These are phyloP conservation scores for Podaxis sp. DNA, from an alignment of 768 basidiomycete genomes.

Conservation along the genomic window DNA sequence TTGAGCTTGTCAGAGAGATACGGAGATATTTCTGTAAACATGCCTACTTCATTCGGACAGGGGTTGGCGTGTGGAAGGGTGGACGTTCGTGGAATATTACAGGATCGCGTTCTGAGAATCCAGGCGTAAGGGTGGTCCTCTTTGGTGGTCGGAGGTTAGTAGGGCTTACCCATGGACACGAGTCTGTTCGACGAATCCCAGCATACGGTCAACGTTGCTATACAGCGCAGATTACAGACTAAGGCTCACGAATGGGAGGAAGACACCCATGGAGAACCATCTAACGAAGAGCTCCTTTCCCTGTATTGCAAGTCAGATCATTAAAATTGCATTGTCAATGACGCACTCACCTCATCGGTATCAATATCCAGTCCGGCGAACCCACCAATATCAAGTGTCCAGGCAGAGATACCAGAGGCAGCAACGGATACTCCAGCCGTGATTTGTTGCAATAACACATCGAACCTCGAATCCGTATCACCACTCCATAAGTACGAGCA, in stretches of 20 bases:
- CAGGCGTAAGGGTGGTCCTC: not conserved
- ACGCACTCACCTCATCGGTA: slow-evolving; percentile 23
- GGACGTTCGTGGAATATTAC: slow-evolving; percentile 24
- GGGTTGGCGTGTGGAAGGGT: slow-evolving; percentile 28
- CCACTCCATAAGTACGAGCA: slow-evolving; percentile 39
- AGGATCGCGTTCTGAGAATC: slow-evolving; percentile 25
- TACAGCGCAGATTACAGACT: not conserved
- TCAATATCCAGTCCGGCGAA: slow-evolving; percentile 33
- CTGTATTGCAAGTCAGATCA: slow-evolving; percentile 15
- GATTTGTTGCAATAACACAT: slow-evolving; percentile 34
- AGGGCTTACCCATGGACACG: slow-evolving; percentile 11
- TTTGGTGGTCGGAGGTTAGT: not conserved
- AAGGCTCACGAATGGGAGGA: slow-evolving; percentile 34
- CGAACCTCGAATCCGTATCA: slow-evolving; percentile 34
- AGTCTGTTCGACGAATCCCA: not conserved
- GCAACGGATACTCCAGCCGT: slow-evolving; percentile 33
- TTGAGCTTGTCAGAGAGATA: not conserved
- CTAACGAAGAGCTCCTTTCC: slow-evolving; percentile 34
- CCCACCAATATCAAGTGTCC: slow-evolving; percentile 39
- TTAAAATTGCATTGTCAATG: not conserved
- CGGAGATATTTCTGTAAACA: not conserved
- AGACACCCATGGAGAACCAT: slow-evolving; percentile 37
- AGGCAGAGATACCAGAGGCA: slow-evolving; percentile 35
- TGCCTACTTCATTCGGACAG: slow-evolving; percentile 33
- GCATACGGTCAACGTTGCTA: not conserved